These are phyloP conservation scores for Monoraphidium neglectum DNA, from an alignment of 139 green algal species.

Conservation along the genomic window DNA sequence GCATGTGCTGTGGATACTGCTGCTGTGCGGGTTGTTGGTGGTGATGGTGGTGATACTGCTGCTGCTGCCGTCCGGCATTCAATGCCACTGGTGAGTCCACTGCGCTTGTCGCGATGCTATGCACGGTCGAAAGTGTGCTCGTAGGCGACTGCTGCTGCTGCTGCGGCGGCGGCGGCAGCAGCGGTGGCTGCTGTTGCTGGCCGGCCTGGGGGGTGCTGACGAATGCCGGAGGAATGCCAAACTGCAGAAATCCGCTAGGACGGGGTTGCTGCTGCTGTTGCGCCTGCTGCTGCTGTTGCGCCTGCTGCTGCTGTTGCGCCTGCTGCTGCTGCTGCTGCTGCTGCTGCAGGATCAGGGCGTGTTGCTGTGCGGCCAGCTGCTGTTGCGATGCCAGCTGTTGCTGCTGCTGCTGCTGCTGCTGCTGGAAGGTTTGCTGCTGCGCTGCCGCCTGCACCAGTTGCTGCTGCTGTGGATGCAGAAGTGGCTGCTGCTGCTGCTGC, in stretches of 20 bases:
- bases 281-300: conserved; percentile 8
- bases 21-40: background rate
- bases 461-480: background rate
- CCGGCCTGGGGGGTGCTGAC: background rate
- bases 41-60: background rate
- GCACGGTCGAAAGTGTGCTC: conserved; percentile 20
- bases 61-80: too few species aligned
- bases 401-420: conserved; percentile 3
- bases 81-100: conserved; percentile 14
- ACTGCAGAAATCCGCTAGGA: background rate
- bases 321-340: conserved; percentile 14
- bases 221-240: conserved; percentile 13
- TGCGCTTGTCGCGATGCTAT: conserved; percentile 16
- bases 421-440: background rate
- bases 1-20: background rate
- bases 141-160: conserved; percentile 13
- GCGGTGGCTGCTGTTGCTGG: conserved; percentile 11
- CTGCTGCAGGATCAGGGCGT: conserved; percentile 3
- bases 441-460: background rate
- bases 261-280: conserved; percentile 14
- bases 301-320: background rate
- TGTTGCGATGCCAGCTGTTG: background rate
- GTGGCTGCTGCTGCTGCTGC: too few species aligned
- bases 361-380: background rate
- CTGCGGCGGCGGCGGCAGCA: conserved; percentile 3